Evolutionary conservation across 1,284 basidiomycete genomes (phyloP).

Genomic region (Naganishia cerealis): DNA sequence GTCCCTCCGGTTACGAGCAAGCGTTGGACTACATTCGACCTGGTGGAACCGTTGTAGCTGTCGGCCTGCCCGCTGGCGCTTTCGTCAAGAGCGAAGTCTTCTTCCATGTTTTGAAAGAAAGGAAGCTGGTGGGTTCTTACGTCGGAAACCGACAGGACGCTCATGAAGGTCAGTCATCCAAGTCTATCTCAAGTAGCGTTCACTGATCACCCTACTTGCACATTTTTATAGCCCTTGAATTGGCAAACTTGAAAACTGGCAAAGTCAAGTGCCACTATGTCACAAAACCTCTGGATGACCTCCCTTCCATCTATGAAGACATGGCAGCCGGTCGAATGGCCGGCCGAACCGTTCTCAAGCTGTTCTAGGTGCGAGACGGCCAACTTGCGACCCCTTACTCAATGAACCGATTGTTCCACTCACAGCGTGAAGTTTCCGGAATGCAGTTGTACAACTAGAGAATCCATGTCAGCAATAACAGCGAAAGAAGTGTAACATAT

Average conservation of each 20-base stretch:
- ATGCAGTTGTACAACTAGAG: too few species aligned
- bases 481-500: too few species aligned
- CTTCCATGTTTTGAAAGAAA: slow-evolving; percentile 69
- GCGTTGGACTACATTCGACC: slow-evolving; percentile 69
- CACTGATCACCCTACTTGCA: slow-evolving; percentile 35
- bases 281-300: slow-evolving; percentile 24
- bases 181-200: not conserved
- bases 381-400: not conserved
- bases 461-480: too few species aligned
- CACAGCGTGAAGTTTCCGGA: too few species aligned
- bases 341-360: slow-evolving; percentile 32
- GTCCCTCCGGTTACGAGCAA: slow-evolving; percentile 64
- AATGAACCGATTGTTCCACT: not conserved
- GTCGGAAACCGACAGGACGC: slow-evolving; percentile 71
- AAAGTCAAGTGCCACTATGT: slow-evolving; percentile 32
- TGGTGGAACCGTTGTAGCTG: slow-evolving; percentile 68
- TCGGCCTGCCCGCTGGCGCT: slow-evolving; percentile 68
- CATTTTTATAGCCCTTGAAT: slow-evolving; percentile 53
- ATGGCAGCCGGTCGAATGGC: slow-evolving; percentile 33
- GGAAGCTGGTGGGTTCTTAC: slow-evolving; percentile 71
- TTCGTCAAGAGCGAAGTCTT: slow-evolving; percentile 69
- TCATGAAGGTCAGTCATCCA: slow-evolving; percentile 56
- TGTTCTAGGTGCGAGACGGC: slow-evolving; percentile 15
- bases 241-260: slow-evolving; percentile 32
- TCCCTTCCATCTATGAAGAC: slow-evolving; percentile 33